Base-by-base conservation (phyloP, 2,329 filamentous ascomycete genomes). In the Pseudodiploospora longispora region DNA sequence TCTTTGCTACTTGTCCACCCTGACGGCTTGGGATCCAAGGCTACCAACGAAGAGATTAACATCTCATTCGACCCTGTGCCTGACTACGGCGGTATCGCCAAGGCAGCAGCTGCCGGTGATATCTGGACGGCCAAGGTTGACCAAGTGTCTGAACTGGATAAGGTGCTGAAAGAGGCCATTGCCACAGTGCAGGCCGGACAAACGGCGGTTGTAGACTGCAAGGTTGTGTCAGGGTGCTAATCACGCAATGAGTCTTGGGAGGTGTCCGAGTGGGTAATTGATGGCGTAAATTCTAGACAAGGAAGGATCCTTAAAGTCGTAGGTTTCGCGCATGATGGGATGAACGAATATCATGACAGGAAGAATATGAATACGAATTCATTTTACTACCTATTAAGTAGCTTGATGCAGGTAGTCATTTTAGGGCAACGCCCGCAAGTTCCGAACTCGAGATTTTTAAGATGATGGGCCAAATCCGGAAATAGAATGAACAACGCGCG, bases 1-100 rank as follows among this genome's bases (percentile, higher is more conserved):
- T 80, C 76, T 1, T 59, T 78, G 36, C 60, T 76, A 3, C 65
- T 81, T 9, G 76, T 81, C 1, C 77, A 81, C 49, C 77, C 78
- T 0, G 64, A 80, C 4, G 78, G 77, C 0, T 57, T 72, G 3
- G 76, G 71, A 1, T 71, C 76, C 28, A 66, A 60, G 52, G 74
- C 74, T 1, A 72, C 67, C n/a, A 80, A 80, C 56, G 75, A 78
- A 46, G 78, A 81, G 56, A 72, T 80, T 51, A 80, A 80, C 54
- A 80, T 81, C 50, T 76, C 74, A 1, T 80, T 82, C 48, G 66
- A 70, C 28, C 78, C 78, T 0, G 64, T 67, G 4, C 78, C 78
- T 0, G 75, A 82, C 56, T 82, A 78, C 52, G 59, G 74, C 1
- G 77, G 75, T 33, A 79, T 82, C 40, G 78, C 77, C 19, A 77